Base-by-base conservation (phyloP, 208 protist genomes). In the Tritrichomonas musculus region DNA sequence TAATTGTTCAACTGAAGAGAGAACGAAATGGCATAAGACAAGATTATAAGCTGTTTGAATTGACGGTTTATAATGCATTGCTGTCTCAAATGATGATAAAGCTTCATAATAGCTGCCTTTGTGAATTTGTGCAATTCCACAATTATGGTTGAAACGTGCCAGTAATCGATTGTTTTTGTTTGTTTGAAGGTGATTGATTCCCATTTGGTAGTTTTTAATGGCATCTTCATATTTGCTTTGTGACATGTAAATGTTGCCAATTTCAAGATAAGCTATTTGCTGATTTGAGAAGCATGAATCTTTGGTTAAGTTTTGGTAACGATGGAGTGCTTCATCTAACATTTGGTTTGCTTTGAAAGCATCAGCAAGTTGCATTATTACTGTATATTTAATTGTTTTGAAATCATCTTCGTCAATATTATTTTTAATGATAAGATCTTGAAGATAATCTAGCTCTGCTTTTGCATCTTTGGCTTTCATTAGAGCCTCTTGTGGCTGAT, bases 231-330 rank as follows among this genome's bases (percentile, higher is more conserved):
- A 92, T 69, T 92, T 66, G 36, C 33, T 30, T 14, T 69, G 53
- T 53, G 50, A 36, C 55, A 72, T 72, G 33, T 92, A 44, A 17
- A 92, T 66, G 39, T 92, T 92, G 25, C 88, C 88, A 11, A 92
- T 92, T 36, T 72, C 36, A 30, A 92, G 47, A 20, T 88, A 53
- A 60, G n/a, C n/a, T 14, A 57, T 57, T 27, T 53, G 41, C 4
- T 53, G 41, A 14, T 57, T 88, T 17, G 41, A 22, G 57, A 41
- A 57, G 33, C 57, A 22, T 27, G n/a, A 22, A 36, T 88, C 77
- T 60, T 88, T 88, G 14, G 41, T 20, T 4, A 88, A 47, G 27
- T 36, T 53, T 60, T 88, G 27, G 27, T 88, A 88, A 14, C 41
- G 5, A 14, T 88, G 41, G 27, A 88, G 44, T 33, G 77, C 41